Conservation (phyloP, 2,329 filamentous ascomycete genomes). For the Lecanicillium sp. region DNA sequence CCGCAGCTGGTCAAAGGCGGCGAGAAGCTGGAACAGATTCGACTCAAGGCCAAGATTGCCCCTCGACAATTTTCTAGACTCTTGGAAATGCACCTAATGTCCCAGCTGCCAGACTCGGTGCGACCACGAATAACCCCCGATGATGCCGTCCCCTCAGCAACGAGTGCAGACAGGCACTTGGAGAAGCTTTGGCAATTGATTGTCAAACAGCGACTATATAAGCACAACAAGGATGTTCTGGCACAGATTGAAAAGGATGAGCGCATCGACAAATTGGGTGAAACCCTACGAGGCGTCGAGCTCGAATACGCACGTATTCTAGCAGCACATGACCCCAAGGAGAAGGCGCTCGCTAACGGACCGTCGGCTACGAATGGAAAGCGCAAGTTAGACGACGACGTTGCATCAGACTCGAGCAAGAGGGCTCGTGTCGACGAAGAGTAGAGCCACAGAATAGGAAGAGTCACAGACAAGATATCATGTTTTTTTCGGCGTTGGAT, state of each 20-base stretch:
- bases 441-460: slow-evolving; percentile 10
- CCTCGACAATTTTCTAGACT: slow-evolving; percentile 68
- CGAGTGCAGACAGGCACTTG: slow-evolving; percentile 49
- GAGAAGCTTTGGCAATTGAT: slow-evolving; percentile 66
- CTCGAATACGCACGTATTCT: slow-evolving; percentile 65
- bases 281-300: slow-evolving; percentile 59
- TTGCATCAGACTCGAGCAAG: slow-evolving; percentile 28
- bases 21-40: slow-evolving; percentile 46
- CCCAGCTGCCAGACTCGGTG: slow-evolving; percentile 45
- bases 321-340: slow-evolving; percentile 31
- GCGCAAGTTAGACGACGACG: slow-evolving; percentile 33
- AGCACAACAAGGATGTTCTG: slow-evolving; percentile 64
- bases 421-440: slow-evolving; percentile 33
- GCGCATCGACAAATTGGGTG: slow-evolving; percentile 62
- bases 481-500: slow-evolving; percentile 8
- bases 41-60: slow-evolving; percentile 59
- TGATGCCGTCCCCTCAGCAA: slow-evolving; percentile 33
- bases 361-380: slow-evolving; percentile 32
- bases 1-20: slow-evolving; percentile 50
- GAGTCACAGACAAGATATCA: slow-evolving; percentile 1
- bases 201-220: slow-evolving; percentile 69
- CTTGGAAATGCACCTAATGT: slow-evolving; percentile 67
- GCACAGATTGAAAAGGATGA: slow-evolving; percentile 61
- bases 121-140: slow-evolving; percentile 41
- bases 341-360: slow-evolving; percentile 16